Evolutionary conservation across 2,329 filamentous ascomycete species (phyloP).

Genomic region (Curvularia spicifera): DNA sequence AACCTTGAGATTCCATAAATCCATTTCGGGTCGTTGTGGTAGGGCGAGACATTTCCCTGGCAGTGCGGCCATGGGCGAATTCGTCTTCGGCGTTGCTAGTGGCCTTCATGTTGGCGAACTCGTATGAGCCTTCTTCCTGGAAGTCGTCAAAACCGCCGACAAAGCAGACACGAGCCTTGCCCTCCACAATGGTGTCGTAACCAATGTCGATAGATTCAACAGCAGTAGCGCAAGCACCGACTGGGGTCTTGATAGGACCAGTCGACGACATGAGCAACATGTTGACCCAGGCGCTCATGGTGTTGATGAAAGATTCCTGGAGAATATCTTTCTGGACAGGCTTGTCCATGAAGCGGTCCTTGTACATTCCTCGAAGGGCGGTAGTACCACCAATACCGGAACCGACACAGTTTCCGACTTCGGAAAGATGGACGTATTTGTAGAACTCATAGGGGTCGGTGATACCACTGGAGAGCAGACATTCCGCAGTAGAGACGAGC

Average conservation of each 20-base stretch:
- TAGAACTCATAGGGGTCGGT: slow-evolving; percentile 99
- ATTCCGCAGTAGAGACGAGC: slow-evolving; percentile 90
- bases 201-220: slow-evolving; percentile 98
- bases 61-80: slow-evolving; percentile 92
- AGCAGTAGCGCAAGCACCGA: slow-evolving; percentile 95
- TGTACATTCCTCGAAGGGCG: slow-evolving; percentile 96
- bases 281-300: slow-evolving; percentile 99
- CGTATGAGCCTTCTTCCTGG: slow-evolving; percentile 97
- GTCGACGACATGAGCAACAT: slow-evolving; percentile 98
- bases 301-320: slow-evolving; percentile 99
- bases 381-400: slow-evolving; percentile 96
- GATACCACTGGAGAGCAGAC: slow-evolving; percentile 89
- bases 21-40: slow-evolving; percentile 96
- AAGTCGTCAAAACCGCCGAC: slow-evolving; percentile 99
- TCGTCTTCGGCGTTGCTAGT: slow-evolving; percentile 98
- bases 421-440: slow-evolving; percentile 97
- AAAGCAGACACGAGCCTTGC: slow-evolving; percentile 95
- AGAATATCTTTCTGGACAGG: slow-evolving; percentile 98
- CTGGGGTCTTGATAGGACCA: slow-evolving; percentile 97
- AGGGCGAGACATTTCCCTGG: slow-evolving; percentile 95
- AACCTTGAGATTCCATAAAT: slow-evolving; percentile 99
- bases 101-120: slow-evolving; percentile 99
- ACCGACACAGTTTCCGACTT: slow-evolving; percentile 97
- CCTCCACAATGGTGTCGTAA: slow-evolving; percentile 97
- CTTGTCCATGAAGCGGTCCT: slow-evolving; percentile 94